Evolutionary conservation across 2,329 filamentous ascomycete species (phyloP), one percentile per base, ranked within the genome.

Genomic region (Aureobasidium sp.): DNA sequence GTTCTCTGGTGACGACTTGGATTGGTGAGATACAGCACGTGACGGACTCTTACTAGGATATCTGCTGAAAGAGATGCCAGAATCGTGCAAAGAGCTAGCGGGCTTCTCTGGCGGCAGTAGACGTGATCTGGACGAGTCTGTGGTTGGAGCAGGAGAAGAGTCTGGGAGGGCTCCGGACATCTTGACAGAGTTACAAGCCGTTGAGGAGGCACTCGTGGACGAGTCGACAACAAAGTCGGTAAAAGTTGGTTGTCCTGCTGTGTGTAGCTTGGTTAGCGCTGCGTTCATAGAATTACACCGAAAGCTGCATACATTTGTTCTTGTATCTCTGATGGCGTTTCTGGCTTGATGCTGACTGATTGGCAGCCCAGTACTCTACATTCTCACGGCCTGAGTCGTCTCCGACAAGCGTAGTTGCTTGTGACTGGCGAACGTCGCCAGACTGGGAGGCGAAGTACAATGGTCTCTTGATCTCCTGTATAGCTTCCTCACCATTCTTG

Each of bases 111-210:
- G 54, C n/a, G 54, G 32, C n/a, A 59, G 21, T 16, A 47, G n/a
- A 27, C 34, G 30, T 10, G 54, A 37, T 48, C 42, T 47, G n/a
- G 42, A 39, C 3, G 54, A 48, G n/a, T 39, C 11, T 14, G 32
- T 27, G 7, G 42, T 39, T 3, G 32, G 34, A 7, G 34, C 30
- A 25, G 36, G 34, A 27, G 54, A 50, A 11, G 62, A 9, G 10
- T 29, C 51, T 3, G 62, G 62, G 5, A 68, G 63, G 14, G 64
- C 67, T 36, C 67, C 68, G 41, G 66, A 67, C 66, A 71, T 68
- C 63, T 36, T 62, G 29, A 42, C 21, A 11, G 50, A 37, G 13
- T 27, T 55, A n/a, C n/a, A 11, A 29, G 8, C 6, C 2, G 27
- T 21, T 10, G 45, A 49, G 3, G 60, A 25, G 32, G 32, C 16